These are phyloP conservation scores for Oidiodendron maius DNA, from an alignment of 495 filamentous ascomycete species.

Conservation along the genomic window DNA sequence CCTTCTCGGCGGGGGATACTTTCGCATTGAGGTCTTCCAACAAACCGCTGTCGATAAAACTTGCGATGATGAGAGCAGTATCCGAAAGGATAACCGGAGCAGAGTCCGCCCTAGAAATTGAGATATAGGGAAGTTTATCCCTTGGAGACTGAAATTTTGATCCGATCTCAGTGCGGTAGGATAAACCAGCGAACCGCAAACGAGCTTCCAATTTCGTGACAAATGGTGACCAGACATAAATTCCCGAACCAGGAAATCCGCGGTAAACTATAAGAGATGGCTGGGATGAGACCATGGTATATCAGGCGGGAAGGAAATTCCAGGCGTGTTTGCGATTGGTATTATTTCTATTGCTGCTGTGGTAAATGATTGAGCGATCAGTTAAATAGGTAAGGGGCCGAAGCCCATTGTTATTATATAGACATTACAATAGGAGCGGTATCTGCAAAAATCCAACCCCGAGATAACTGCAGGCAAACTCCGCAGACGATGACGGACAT, in stretches of 20 bases:
- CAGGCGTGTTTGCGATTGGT: too few species aligned
- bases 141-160: conserved; percentile 37
- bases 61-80: conserved; percentile 46
- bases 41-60: conserved; percentile 32
- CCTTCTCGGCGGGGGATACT: conserved; percentile 29
- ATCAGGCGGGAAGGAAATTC: too few species aligned
- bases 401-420: too few species aligned
- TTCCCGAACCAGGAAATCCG: conserved; percentile 39
- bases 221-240: conserved; percentile 58
- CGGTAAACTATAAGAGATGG: conserved; percentile 37
- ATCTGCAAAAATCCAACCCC: too few species aligned
- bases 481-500: too few species aligned
- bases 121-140: conserved; percentile 57
- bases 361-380: too few species aligned
- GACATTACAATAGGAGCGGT: too few species aligned
- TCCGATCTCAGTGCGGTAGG: conserved; percentile 40
- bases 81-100: conserved; percentile 30
- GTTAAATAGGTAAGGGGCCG: too few species aligned
- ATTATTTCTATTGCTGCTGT: too few species aligned
- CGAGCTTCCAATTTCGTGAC: conserved; percentile 60
- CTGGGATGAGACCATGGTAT: neutral
- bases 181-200: conserved; percentile 45
- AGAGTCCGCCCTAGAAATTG: conserved; percentile 7
- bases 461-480: too few species aligned
- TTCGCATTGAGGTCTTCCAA: conserved; percentile 41